Evolutionary conservation across 768 basidiomycete species (phyloP), one percentile per base, ranked within the genome.

Genomic region (Fomitopsis pulvina): DNA sequence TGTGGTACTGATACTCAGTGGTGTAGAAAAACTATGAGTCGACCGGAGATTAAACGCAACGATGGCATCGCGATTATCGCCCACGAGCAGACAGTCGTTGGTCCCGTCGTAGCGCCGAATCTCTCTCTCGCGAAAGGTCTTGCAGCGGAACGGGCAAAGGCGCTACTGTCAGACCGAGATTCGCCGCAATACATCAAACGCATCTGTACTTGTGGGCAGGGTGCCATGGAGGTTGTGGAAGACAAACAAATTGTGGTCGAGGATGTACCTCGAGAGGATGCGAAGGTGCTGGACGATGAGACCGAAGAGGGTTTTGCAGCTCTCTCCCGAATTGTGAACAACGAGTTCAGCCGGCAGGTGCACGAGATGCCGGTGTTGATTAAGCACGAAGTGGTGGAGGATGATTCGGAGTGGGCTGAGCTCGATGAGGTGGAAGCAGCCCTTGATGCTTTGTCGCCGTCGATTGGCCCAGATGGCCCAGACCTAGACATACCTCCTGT

Each of bases 91-190:
- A 64, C 70, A 5, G 65, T 89, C 26, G 75, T 70, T 2, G 84
- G 83, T 0, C 86, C 87, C 2, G 70, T 88, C 27, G 67, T 78
- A 10, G 79, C 80, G 9, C 56, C 69, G 5, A 87, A 79, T 52
- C 64, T 72, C 29, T 71, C 73, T 1, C 69, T 86, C n/a, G 81
- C 85, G 3, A 86, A 81, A 59, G 81, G 80, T 25, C 72, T 81
- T 40, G 85, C 81, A 1, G 75, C 86, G 1, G 83, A 86, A 61
- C 68, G 74, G 22, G 84, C 85, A 0, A 64, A 79, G 34, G 60
- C 67, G n/a, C 63, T 78, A 26, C 68, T 89, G 50, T 69, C 66
- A 48, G 77, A 83, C 51, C 51, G 68, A 1, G 58, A 57, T 18
- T 76, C 74, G 22, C 73, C 74, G 0, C 71, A 72, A 48, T 68